Evolutionary conservation across 176 grass and related monocot genomes (phyloP).

Genomic region (Zoysia japonica): DNA sequence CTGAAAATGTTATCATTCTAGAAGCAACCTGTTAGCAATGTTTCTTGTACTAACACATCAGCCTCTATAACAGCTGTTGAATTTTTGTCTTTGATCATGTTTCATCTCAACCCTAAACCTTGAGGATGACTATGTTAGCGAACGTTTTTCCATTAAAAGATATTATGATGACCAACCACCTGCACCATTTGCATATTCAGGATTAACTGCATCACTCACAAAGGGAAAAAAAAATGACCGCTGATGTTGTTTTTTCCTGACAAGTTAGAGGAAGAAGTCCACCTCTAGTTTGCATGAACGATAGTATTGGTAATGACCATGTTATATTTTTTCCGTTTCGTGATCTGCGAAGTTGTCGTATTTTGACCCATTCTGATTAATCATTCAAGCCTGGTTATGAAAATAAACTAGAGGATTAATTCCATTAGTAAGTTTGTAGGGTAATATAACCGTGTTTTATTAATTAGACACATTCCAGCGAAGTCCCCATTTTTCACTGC

Average conservation of each 20-base stretch:
- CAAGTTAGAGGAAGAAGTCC: not conserved
- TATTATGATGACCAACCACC: not conserved
- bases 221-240: not conserved
- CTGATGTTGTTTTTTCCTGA: not conserved
- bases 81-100: not conserved
- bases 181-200: not conserved
- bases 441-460: not conserved
- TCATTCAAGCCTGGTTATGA: not conserved
- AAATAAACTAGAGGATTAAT: not conserved
- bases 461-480: not conserved
- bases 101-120: not conserved
- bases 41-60: not conserved
- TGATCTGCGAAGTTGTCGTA: not conserved
- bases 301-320: not conserved
- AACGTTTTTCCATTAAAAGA: not conserved
- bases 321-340: not conserved
- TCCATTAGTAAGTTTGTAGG: not conserved
- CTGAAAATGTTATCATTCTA: constrained; percentile 9
- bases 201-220: not conserved
- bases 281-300: not conserved
- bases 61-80: not conserved
- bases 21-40: not conserved
- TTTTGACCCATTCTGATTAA: not conserved
- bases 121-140: not conserved
- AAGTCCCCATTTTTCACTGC: not conserved